Evolutionary conservation across 2,329 filamentous ascomycete species (phyloP), one percentile per base, ranked within the genome.

Genomic region (Orbilia brochopaga): DNA sequence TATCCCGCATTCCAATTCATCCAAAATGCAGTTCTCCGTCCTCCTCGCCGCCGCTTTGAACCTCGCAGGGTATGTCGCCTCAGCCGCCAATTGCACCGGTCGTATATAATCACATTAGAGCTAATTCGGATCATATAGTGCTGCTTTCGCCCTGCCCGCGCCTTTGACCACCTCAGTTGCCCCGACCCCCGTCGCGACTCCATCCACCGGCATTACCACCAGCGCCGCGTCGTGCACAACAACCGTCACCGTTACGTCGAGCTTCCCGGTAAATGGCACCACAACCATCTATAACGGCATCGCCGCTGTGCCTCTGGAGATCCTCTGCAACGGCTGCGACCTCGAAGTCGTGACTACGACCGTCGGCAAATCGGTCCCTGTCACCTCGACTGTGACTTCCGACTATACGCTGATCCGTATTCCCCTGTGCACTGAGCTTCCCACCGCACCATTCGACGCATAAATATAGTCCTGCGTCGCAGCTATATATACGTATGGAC

Each of bases 11-110:
- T 6, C 40, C 23, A 51, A 11, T 19, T 11, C 30, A 53, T 30
- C 19, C 2, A 67, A 67, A 21, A 67, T 67, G 63, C 55, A 67
- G 30, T 46, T 67, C 51, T 30, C 59, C 13, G 24, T 44, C 50
- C 46, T 56, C 15, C 37, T 67, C 51, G 37, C 63, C 15, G 37
- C 60, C 30, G 63, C 63, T 21, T 52, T 67, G 13, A 67, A 48
- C 42, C 21, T 67, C 3, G 51, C 37, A 15, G 58, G 63, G 63
- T 67, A 61, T 40, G 27, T 15, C 19, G 21, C 5, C 21, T 32
- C 21, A 53, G 6, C 4, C 5, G 5, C n/a, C 37, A 13, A 42
- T 42, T 6, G 13, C n/a, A 5, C 5, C 11, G 15, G 37, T 42
- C 11, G 3, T 17, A 5, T 15, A 42, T 4, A 13, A 4, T 42